Evolutionary conservation across 805 yeast species (phyloP).

Genomic region (Candida namnaoensis): DNA sequence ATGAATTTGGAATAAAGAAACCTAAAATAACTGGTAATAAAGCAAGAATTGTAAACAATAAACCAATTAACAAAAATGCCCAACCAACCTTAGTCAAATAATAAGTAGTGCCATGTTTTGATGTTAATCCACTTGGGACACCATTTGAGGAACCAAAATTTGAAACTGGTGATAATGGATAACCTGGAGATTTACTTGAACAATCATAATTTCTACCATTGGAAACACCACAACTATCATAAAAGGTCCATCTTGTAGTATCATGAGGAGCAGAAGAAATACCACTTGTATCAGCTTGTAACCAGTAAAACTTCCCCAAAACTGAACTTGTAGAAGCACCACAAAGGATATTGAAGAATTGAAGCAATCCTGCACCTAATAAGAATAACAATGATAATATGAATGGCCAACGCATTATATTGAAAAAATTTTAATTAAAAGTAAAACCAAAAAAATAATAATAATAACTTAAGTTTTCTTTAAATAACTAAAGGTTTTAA

Average conservation of each 20-base stretch:
- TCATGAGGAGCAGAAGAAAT: slow-evolving; percentile 29
- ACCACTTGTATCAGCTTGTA: slow-evolving; percentile 59
- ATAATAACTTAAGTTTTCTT: not conserved
- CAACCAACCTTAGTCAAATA: slow-evolving; percentile 62
- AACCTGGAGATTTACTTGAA: slow-evolving; percentile 56
- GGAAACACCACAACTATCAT: slow-evolving; percentile 45
- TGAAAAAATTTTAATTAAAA: not conserved
- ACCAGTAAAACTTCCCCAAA: slow-evolving; percentile 66
- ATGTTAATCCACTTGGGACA: slow-evolving; percentile 46
- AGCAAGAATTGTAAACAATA: slow-evolving; percentile 43
- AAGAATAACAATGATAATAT: slow-evolving; percentile 23
- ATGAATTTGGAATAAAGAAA: slow-evolving; percentile 13
- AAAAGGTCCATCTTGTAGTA: slow-evolving; percentile 73
- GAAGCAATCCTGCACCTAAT: slow-evolving; percentile 40
- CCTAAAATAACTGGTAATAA: slow-evolving; percentile 26
- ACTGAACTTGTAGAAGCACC: slow-evolving; percentile 50
- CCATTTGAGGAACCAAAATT: slow-evolving; percentile 50
- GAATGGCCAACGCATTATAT: slow-evolving; percentile 20
- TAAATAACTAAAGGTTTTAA: too few relatives aligned
- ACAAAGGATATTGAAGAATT: slow-evolving; percentile 57
- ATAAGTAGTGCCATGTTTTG: slow-evolving; percentile 44
- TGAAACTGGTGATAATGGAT: slow-evolving; percentile 73
- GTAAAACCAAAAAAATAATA: not conserved
- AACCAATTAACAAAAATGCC: slow-evolving; percentile 52
- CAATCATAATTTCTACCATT: slow-evolving; percentile 42